A percentile compares a stretch with the other conserved stretches of the same genome.
These are phyloP conservation scores for Begonia masoniana DNA, from an alignment of 306 rosid species.

Conservation along the genomic window DNA sequence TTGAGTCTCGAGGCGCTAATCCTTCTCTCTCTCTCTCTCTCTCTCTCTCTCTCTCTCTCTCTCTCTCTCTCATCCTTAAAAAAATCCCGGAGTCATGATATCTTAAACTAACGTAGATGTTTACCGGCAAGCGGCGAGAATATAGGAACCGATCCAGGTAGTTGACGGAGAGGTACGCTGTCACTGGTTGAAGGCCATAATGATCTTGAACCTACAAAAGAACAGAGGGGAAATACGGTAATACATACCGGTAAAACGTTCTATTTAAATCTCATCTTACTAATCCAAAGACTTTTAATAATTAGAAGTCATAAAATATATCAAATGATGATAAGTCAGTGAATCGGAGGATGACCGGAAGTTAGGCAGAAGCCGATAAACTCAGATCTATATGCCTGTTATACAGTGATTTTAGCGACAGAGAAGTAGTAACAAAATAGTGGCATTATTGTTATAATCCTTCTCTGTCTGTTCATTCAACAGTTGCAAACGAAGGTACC, in stretches of 20 bases:
- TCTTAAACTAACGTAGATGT: conserved; percentile 5
- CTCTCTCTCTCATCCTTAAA: neutral
- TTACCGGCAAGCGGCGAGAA: conserved; percentile 75
- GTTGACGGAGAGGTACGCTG: conserved; percentile 89
- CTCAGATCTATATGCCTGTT: too few relatives aligned
- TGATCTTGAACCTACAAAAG: conserved; percentile 52
- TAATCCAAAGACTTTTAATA: too few relatives aligned
- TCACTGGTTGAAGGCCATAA: conserved; percentile 68
- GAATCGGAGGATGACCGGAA: too few relatives aligned
- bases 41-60: too few relatives aligned
- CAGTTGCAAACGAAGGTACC: conserved; percentile 26
- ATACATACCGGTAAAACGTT: too few relatives aligned
- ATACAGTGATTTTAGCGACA: neutral
- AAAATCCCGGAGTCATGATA: neutral
- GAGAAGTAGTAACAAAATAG: neutral
- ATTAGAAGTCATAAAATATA: too few relatives aligned
- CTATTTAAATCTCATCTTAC: too few relatives aligned
- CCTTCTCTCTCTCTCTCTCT: too few relatives aligned
- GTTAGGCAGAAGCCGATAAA: too few relatives aligned
- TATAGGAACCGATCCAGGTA: conserved; percentile 88
- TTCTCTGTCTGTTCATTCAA: neutral
- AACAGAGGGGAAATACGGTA: too few relatives aligned
- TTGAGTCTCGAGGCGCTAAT: too few relatives aligned
- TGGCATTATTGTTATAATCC: neutral
- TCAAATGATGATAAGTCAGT: too few relatives aligned